These are phyloP conservation scores for Metschnikowia continentalis DNA, from an alignment of 805 yeast genomes.

Conservation along the genomic window DNA sequence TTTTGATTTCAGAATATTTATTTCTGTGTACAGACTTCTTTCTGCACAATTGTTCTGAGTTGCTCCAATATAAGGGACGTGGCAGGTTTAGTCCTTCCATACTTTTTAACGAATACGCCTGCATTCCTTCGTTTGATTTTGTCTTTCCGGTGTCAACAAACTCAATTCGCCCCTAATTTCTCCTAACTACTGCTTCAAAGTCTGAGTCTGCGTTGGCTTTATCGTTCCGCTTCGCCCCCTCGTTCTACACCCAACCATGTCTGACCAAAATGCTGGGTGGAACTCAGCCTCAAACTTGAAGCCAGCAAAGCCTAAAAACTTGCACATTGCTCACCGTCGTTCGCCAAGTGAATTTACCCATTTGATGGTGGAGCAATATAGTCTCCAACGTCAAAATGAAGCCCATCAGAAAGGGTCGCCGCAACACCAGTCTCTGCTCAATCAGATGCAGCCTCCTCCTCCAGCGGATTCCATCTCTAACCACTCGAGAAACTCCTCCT, in stretches of 20 bases:
- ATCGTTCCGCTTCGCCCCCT: background rate
- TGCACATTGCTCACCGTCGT: conserved; percentile 94
- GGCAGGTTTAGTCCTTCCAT: background rate
- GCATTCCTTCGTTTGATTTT: background rate
- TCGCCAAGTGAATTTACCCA: conserved; percentile 94
- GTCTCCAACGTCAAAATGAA: conserved; percentile 88
- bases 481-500: conserved; percentile 35
- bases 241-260: conserved; percentile 7
- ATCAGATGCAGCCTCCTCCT: conserved; percentile 15
- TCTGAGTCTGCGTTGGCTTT: background rate
- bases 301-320: conserved; percentile 27
- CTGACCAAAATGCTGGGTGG: conserved; percentile 9
- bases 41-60: background rate
- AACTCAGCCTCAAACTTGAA: background rate
- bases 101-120: background rate
- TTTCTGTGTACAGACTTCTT: background rate
- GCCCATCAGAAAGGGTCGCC: conserved; percentile 83
- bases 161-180: background rate
- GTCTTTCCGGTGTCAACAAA: background rate
- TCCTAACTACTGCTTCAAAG: background rate
- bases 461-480: conserved; percentile 26
- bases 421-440: conserved; percentile 53
- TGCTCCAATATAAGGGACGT: background rate
- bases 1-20: background rate
- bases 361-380: conserved; percentile 84